These are phyloP conservation scores for Mycena pura DNA, from an alignment of 768 basidiomycete species.

Conservation along the genomic window DNA sequence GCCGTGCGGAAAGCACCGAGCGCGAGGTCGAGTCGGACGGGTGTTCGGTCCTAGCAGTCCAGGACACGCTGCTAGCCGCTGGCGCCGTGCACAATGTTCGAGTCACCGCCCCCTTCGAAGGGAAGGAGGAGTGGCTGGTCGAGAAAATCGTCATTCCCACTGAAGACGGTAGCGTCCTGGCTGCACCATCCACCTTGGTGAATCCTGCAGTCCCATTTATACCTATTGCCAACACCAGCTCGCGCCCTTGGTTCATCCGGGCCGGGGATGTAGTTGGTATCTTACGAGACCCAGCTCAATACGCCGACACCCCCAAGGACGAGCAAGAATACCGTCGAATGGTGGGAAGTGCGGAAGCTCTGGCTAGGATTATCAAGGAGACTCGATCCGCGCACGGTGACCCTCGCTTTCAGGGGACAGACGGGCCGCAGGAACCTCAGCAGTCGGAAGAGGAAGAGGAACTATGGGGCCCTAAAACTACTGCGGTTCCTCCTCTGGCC, in stretches of 20 bases:
- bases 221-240: not conserved
- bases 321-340: not conserved
- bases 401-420: not conserved
- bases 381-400: not conserved
- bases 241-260: not conserved
- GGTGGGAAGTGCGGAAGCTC: not conserved
- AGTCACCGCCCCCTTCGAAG: slow-evolving; percentile 14
- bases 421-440: not conserved
- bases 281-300: not conserved
- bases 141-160: slow-evolving; percentile 23
- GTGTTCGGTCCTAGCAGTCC: not conserved
- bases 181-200: not conserved
- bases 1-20: no score
- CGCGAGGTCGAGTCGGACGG: slow-evolving; percentile 1
- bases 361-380: not conserved
- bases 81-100: slow-evolving; percentile 14
- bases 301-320: not conserved
- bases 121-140: slow-evolving; percentile 22
- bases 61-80: not conserved
- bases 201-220: not conserved
- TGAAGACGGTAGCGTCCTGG: not conserved
- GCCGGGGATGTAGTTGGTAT: not conserved
- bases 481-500: slow-evolving; percentile 16
- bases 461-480: slow-evolving; percentile 29
- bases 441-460: slow-evolving; percentile 18